A percentile compares a stretch with the other conserved stretches of the same genome.
These are phyloP conservation scores for Gaertneriomyces sp. DNA, from an alignment of 192 early-diverging fungal species.

Conservation along the genomic window DNA sequence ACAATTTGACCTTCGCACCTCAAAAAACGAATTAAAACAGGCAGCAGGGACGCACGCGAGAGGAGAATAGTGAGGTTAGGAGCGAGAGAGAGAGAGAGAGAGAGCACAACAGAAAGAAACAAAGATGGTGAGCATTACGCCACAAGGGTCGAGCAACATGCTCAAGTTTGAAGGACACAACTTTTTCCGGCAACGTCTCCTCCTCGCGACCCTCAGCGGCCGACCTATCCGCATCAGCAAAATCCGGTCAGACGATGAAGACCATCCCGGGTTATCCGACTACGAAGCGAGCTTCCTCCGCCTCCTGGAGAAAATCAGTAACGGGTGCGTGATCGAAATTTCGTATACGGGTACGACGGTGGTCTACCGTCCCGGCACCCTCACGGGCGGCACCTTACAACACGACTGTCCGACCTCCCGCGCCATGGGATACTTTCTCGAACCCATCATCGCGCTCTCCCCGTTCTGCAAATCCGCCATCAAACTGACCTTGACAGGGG, in stretches of 20 bases:
- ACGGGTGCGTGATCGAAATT: constrained; percentile 90
- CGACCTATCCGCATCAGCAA: constrained; percentile 81
- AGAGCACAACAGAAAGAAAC: too few species aligned
- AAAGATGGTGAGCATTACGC: too few species aligned
- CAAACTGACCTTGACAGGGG: constrained; percentile 76
- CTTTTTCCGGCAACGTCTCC: constrained; percentile 84
- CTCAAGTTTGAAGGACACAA: constrained; percentile 73
- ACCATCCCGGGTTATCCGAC: constrained; percentile 85
- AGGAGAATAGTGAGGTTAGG: too few species aligned
- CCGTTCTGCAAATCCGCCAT: constrained; percentile 90
- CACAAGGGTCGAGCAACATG: constrained; percentile 7
- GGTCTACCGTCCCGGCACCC: constrained; percentile 80
- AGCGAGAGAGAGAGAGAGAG: too few species aligned
- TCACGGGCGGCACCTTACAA: constrained; percentile 78
- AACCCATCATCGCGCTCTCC: constrained; percentile 83
- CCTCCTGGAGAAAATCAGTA: constrained; percentile 88
- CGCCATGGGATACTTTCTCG: constrained; percentile 91
- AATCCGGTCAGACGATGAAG: constrained; percentile 77
- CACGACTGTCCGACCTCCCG: constrained; percentile 85
- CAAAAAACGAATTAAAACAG: too few species aligned
- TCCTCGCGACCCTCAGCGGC: constrained; percentile 81
- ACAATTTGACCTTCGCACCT: too few species aligned
- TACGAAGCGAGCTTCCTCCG: constrained; percentile 87
- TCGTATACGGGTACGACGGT: constrained; percentile 89
- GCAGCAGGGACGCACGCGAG: too few species aligned